Base-by-base conservation (phyloP, 768 basidiomycete genomes). In the Pulveroboletus ravenelii region DNA sequence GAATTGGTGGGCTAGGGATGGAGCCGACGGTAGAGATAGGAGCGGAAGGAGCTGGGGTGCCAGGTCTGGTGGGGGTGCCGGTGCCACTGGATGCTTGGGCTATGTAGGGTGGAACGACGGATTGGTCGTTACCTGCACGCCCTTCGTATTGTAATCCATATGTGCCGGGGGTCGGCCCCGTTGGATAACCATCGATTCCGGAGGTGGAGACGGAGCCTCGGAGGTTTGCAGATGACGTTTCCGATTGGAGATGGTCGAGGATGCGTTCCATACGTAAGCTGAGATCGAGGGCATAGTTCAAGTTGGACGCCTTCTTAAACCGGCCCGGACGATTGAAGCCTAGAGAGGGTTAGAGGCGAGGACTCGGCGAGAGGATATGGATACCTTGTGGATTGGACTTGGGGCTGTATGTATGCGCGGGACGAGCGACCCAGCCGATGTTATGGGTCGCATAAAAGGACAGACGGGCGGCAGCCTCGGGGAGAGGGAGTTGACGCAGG, bases 271-370 rank as follows among this genome's bases (percentile, higher is more conserved):
- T 61, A 30, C 72, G 69, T 27, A 77, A 61, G 5, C 73, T 74
- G 2, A 78, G 55, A 35, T 70, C 72, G 36, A 78, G 71, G 18
- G 79, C 89, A 59, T 86, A 92, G 64, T 94, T 95, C 85, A 94
- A 84, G 69, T 95, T 95, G 14, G 83, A 85, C 1, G 91, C 91
- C 70, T 95, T 95, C 75, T 95, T 95, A 77, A 95, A 95, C 18
- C 91, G 78, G 30, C 93, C 92, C 5, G 85, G 65, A 35, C 72
- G 68, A 20, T 56, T 70, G n/a, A 61, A 67, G 4, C 62, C 65
- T 69, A 30, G 8, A 15, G 37, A 41, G 8, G 12, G n/a, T 12
- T 10, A 42, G 20, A 25, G 6, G 27, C 20, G 62, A 74, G 73
- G 72, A 77, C 65, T 72, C 72, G 15, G 70, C 7, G 27, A 17